Conservation (phyloP, 1,139 yeast genomes). For the Candida sanyaensis region DNA sequence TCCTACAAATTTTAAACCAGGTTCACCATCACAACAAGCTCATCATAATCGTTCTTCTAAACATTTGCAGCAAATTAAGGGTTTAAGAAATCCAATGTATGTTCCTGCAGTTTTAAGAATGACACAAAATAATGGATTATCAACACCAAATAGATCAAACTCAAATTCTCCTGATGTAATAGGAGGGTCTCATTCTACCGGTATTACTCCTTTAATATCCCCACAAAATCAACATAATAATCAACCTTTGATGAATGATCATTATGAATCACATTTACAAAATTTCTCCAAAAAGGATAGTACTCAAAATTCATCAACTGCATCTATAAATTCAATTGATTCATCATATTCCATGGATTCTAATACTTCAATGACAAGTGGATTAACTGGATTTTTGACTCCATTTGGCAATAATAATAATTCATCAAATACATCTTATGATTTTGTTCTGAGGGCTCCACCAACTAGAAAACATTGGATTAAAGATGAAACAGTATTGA, state of each 20-base stretch:
- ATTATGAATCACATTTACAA: constrained; percentile 14
- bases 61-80: constrained; percentile 58
- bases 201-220: constrained; percentile 3
- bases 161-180: constrained; percentile 70
- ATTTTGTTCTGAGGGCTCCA: constrained; percentile 37
- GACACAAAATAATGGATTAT: constrained; percentile 20
- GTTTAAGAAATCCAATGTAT: constrained; percentile 82
- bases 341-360: constrained; percentile 37
- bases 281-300: constrained; percentile 11
- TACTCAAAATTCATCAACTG: constrained; percentile 18
- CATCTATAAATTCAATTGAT: constrained; percentile 39
- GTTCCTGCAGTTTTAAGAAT: constrained; percentile 86
- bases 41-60: constrained; percentile 15
- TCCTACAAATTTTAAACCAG: constrained; percentile 12
- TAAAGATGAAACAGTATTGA: constrained; percentile 62
- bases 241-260: constrained; percentile 9
- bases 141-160: constrained; percentile 13
- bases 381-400: constrained; percentile 10
- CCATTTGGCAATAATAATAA: constrained; percentile 9
- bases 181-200: neutral
- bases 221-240: constrained; percentile 5
- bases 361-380: constrained; percentile 18
- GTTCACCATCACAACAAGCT: constrained; percentile 10
- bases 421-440: constrained; percentile 25
- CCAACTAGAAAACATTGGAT: constrained; percentile 80